Base-by-base conservation (phyloP, 2,329 filamentous ascomycete genomes). In the Pseudocercospora eumusae region DNA sequence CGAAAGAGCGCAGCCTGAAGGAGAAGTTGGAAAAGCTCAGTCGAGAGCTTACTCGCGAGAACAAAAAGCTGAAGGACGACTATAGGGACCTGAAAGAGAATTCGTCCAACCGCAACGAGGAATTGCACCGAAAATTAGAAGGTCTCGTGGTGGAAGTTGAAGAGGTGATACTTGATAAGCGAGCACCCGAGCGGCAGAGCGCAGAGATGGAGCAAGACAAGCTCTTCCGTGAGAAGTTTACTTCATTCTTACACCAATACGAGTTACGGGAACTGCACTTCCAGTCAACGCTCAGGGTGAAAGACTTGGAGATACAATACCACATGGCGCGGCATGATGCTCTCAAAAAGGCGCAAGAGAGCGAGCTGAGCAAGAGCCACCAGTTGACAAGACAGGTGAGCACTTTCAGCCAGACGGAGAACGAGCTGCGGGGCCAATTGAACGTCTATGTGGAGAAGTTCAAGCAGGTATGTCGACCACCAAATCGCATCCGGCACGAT, bases 381-480 rank as follows among this genome's bases (percentile, higher is more conserved):
- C 90, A 93, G 67, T 83, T 99, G 57, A 96, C 95, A 70, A 84
- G 87, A 36, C 95, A 99, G 78, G 92, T 98, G 23, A 91, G 93
- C 68, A 96, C 92, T 1, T 97, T 98, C 75, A 95, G 92, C 36
- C 95, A 96, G 77, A 98, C 93, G 9, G 95, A 99, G 78, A 89
- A 91, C 15, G 93, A 98, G 77, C 83, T 99, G 59, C 84, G 95
- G 63, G 96, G 91, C 71, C 95, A 99, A 78, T 86, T 99, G 71
- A 98, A 97, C 76, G 93, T 97, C 70, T 99, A 99, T 72, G 93
- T 97, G 25, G 95, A 99, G 75, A 99, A 98, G 80, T 98, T 98
- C 80, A 98, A 98, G 82, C 95, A 99, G 90, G 93, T 96, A 86
- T 67, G 73, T 72, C 55, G 57, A 52, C 47, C 23, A 52, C 47